Evolutionary conservation across 345 rosid species (phyloP).

Genomic region (Populus simonii): DNA sequence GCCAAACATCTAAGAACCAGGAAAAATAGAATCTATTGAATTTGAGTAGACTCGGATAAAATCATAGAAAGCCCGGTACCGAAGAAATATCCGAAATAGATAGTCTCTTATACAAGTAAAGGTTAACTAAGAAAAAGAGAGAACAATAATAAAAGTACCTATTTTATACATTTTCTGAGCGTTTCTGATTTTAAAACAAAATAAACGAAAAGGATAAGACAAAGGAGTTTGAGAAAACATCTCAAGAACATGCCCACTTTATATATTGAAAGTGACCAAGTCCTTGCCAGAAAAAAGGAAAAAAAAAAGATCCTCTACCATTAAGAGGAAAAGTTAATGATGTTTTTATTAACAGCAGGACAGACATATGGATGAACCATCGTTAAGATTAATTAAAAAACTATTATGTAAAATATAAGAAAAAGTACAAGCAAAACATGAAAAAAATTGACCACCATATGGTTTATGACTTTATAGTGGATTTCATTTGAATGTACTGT

Average conservation of each 20-base stretch:
- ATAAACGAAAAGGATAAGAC: neutral
- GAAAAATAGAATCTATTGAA: neutral
- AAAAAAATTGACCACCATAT: neutral
- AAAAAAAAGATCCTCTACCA: neutral
- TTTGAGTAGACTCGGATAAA: neutral
- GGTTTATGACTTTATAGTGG: neutral
- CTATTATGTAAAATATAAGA: neutral
- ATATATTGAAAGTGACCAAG: too few relatives aligned
- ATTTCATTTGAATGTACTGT: neutral
- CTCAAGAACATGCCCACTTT: neutral
- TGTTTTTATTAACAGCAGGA: neutral
- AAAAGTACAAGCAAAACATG: neutral
- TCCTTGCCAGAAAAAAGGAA: neutral
- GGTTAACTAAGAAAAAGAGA: too few relatives aligned
- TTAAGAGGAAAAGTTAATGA: neutral
- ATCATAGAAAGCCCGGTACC: too few relatives aligned
- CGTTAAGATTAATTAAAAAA: neutral
- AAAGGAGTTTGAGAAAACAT: neutral
- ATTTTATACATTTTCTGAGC: neutral
- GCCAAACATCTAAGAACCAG: neutral
- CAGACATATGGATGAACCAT: neutral
- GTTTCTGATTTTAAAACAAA: neutral
- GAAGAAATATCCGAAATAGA: too few relatives aligned
- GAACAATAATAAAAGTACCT: too few relatives aligned
- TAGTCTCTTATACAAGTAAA: too few relatives aligned